These are phyloP conservation scores for Rhizopus sp. DNA, from an alignment of 371 early-diverging fungal genomes.

Conservation along the genomic window DNA sequence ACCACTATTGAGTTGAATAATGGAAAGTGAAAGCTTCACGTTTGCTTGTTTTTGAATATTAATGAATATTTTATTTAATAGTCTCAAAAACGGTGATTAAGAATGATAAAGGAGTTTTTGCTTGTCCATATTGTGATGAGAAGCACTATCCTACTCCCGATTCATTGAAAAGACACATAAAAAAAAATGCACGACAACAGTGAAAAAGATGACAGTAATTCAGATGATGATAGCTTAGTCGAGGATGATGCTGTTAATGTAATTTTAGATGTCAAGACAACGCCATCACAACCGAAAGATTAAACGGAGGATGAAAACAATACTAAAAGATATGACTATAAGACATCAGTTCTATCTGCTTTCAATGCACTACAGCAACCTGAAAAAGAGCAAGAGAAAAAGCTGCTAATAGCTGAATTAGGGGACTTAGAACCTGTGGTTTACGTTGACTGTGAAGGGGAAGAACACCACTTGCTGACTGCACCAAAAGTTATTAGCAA, in stretches of 20 bases:
- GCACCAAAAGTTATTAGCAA: constrained; percentile 16
- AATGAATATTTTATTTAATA: constrained; percentile 5
- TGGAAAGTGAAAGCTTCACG: constrained; percentile 8
- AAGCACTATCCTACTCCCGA: constrained; percentile 4
- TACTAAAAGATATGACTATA: constrained; percentile 13
- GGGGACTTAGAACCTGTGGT: constrained; percentile 18
- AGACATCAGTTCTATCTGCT: constrained; percentile 13
- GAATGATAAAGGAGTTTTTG: constrained; percentile 3
- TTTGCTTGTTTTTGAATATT: neutral
- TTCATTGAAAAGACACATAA: constrained; percentile 5
- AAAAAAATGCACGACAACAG: constrained; percentile 5
- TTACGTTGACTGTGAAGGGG: constrained; percentile 17
- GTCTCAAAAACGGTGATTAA: constrained; percentile 4
- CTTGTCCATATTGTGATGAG: constrained; percentile 3
- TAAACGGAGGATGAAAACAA: constrained; percentile 5
- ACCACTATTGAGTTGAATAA: neutral
- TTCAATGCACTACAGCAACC: constrained; percentile 17
- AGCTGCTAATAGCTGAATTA: constrained; percentile 17
- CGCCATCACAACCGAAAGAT: constrained; percentile 18
- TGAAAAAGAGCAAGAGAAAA: constrained; percentile 19
- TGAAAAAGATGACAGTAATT: constrained; percentile 3
- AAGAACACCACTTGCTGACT: constrained; percentile 19
- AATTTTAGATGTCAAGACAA: constrained; percentile 5
- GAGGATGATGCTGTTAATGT: constrained; percentile 2
- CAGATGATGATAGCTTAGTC: constrained; percentile 7